Conservation (phyloP, 768 basidiomycete genomes). For the Guyanaporus albipodus region DNA sequence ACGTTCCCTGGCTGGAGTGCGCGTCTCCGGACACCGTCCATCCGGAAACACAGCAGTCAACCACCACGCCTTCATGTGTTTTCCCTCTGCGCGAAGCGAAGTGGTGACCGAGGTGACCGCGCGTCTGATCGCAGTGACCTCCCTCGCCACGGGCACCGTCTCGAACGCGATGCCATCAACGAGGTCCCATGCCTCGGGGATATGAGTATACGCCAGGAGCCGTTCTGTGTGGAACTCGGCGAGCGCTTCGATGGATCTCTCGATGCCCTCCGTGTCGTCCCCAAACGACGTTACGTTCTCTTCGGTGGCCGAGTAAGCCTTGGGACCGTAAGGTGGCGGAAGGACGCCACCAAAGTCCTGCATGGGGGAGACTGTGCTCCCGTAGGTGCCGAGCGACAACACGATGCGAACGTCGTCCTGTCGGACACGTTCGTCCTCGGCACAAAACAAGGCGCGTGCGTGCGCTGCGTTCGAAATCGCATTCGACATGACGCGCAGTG, state of each 20-base stretch:
- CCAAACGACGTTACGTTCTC: constrained; percentile 44
- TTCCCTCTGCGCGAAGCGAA: constrained; percentile 16
- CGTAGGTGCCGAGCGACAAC: constrained; percentile 72
- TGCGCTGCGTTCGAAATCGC: constrained; percentile 49
- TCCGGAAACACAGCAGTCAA: constrained; percentile 60
- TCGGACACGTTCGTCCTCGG: constrained; percentile 16
- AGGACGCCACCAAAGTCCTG: constrained; percentile 76
- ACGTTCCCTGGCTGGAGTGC: constrained; percentile 19
- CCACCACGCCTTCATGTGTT: constrained; percentile 65
- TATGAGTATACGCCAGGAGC: constrained; percentile 48
- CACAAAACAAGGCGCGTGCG: constrained; percentile 38
- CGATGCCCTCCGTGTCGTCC: constrained; percentile 30
- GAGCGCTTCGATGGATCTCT: constrained; percentile 47
- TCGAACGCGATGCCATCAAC: constrained; percentile 74
- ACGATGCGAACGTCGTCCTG: constrained; percentile 44
- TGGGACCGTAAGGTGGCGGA: constrained; percentile 72
- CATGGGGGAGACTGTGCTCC: constrained; percentile 58
- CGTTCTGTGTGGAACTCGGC: constrained; percentile 61
- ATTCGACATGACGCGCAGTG: constrained; percentile 46
- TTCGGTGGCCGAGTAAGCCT: constrained; percentile 32
- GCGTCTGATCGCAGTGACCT: constrained; percentile 59
- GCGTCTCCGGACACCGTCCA: constrained; percentile 44
- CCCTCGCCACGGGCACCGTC: constrained; percentile 65
- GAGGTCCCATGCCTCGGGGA: constrained; percentile 47
- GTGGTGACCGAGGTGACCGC: constrained; percentile 46